Percentiles rank a stretch among this genome's conserved stretches.
These are phyloP conservation scores for Aaosphaeria pasadenensis DNA, from an alignment of 2,329 filamentous ascomycete genomes.

Conservation along the genomic window DNA sequence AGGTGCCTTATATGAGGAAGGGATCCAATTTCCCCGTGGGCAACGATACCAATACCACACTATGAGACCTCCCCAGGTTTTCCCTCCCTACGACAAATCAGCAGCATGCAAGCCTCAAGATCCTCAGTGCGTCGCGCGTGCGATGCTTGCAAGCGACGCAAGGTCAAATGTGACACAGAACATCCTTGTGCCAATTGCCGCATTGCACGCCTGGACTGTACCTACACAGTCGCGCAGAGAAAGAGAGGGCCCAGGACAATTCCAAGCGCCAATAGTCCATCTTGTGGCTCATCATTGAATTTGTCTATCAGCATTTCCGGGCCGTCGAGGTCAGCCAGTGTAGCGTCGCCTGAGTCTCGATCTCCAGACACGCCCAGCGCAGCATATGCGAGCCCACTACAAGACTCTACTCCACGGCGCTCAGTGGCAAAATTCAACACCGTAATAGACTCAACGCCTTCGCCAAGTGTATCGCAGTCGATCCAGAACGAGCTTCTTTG, in stretches of 20 bases:
- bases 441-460: neutral
- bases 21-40: too few species aligned
- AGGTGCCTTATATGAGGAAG: too few species aligned
- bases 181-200: slow-evolving; percentile 1
- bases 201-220: neutral
- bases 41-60: too few species aligned
- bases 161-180: slow-evolving; percentile 1
- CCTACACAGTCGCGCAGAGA: slow-evolving; percentile 1
- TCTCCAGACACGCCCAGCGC: neutral
- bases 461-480: neutral
- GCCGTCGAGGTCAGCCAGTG: too few species aligned
- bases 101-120: too few species aligned
- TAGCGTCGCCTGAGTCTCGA: neutral
- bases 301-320: neutral
- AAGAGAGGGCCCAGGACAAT: slow-evolving; percentile 1
- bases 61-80: too few species aligned
- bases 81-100: too few species aligned
- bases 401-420: too few species aligned
- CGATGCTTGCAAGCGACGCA: slow-evolving; percentile 2
- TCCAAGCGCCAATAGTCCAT: neutral
- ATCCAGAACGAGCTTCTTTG: neutral
- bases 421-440: too few species aligned
- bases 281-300: neutral
- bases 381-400: too few species aligned
- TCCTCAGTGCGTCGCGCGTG: neutral